These are phyloP conservation scores for Heteromeles arbutifolia DNA, from an alignment of 306 rosid species.

Conservation along the genomic window DNA sequence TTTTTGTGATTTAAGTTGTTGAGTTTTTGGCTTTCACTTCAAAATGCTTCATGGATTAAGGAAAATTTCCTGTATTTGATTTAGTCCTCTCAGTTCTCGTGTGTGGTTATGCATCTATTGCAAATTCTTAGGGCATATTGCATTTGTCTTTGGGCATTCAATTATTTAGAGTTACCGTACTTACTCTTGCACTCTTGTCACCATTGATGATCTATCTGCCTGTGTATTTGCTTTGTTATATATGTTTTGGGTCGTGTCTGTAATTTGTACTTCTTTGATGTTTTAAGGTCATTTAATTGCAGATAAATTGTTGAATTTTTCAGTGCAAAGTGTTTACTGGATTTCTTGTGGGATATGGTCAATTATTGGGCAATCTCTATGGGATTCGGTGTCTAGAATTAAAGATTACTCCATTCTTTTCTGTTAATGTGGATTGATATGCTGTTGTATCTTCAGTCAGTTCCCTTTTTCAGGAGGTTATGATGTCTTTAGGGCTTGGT, in stretches of 20 bases:
- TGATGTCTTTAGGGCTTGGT: neutral
- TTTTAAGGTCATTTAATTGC: neutral
- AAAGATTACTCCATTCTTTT: neutral
- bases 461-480: neutral
- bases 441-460: neutral
- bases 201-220: neutral
- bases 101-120: neutral
- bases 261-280: neutral
- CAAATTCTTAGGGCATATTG: neutral
- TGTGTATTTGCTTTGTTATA: neutral
- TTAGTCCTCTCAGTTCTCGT: neutral
- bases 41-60: neutral
- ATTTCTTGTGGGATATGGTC: neutral
- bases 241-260: neutral
- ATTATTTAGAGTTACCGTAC: neutral
- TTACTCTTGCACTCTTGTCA: neutral
- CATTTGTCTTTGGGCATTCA: neutral
- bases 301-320: neutral
- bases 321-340: neutral
- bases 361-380: neutral
- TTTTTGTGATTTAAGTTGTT: neutral
- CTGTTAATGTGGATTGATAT: neutral
- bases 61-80: neutral
- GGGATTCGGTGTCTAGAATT: neutral
- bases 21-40: neutral